A percentile compares a stretch with the other conserved stretches of the same genome.
phyloP scores from a whole-genome alignment of 345 rosid species.

The Salix purpurea region DNA sequence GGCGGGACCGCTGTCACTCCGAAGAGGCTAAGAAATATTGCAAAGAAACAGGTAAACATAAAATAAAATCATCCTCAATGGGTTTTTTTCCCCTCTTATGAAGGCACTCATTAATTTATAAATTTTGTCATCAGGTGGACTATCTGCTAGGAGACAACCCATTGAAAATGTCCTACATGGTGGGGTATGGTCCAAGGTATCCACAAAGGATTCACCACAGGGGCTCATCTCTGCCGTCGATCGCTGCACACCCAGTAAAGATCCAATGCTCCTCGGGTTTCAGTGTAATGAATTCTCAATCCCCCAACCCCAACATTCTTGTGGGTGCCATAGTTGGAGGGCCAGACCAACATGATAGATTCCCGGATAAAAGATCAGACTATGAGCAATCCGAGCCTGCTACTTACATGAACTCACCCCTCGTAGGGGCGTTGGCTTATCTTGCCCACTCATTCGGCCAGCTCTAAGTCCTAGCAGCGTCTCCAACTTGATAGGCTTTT shows the following conservation, averaged over 20 bases:
- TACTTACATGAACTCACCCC: conserved; percentile 26
- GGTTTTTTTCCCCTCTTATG: not conserved
- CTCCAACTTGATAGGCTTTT: not conserved
- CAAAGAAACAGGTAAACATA: conserved; percentile 39
- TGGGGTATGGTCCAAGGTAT: conserved; percentile 26
- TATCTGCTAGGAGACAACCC: conserved; percentile 31
- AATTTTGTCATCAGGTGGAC: conserved; percentile 14
- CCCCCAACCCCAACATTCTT: conserved; percentile 24
- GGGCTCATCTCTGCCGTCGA: conserved; percentile 26
- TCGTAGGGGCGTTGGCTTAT: conserved; percentile 20
- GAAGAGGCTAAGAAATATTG: conserved; percentile 40
- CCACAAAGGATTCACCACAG: conserved; percentile 30
- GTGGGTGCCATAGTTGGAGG: conserved; percentile 30
- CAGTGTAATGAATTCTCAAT: conserved; percentile 13
- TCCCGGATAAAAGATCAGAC: conserved; percentile 28
- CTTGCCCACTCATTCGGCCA: conserved; percentile 83
- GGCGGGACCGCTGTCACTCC: conserved; percentile 46
- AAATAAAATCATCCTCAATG: not conserved
- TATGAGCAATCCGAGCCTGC: conserved; percentile 30
- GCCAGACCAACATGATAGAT: conserved; percentile 20
- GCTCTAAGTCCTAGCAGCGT: conserved; percentile 28
- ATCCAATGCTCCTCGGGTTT: conserved; percentile 25
- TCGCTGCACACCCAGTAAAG: conserved; percentile 16
- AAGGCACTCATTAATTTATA: not conserved
- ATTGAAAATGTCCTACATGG: conserved; percentile 28